Conservation (phyloP, 208 protist species). For the Strigomonas galati region DNA sequence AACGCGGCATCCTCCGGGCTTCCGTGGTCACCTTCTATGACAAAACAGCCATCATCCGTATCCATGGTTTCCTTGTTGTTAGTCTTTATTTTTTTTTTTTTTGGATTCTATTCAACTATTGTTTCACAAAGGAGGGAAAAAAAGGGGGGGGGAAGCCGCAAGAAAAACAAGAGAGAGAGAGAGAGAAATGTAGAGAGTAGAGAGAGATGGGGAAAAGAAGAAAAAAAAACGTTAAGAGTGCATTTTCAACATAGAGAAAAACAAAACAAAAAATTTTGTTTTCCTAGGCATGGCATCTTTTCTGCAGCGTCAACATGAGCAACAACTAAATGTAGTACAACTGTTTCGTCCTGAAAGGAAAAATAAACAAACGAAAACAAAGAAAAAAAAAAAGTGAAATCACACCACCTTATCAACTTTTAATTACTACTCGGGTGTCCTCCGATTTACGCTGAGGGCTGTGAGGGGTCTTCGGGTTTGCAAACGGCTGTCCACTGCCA, state of each 20-base stretch:
- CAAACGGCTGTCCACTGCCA: too few relatives aligned
- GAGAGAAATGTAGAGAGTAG: neutral
- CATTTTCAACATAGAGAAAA: neutral
- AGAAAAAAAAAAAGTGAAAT: too few relatives aligned
- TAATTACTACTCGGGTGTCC: too few relatives aligned
- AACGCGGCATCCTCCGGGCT: constrained; percentile 60
- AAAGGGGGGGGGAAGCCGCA: too few relatives aligned
- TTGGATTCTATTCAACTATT: neutral
- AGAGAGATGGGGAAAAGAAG: neutral
- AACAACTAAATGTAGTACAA: too few relatives aligned
- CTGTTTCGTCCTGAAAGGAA: too few relatives aligned
- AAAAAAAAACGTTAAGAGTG: neutral
- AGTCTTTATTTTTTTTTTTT: constrained; percentile 6
- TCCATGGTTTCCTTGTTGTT: constrained; percentile 32
- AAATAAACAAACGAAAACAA: too few relatives aligned
- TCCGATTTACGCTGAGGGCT: too few relatives aligned
- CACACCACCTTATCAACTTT: too few relatives aligned
- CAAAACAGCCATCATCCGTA: constrained; percentile 76
- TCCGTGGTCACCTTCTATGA: constrained; percentile 52
- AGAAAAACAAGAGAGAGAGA: neutral
- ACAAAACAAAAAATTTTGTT: neutral
- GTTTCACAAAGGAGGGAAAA: neutral
- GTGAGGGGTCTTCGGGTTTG: too few relatives aligned
- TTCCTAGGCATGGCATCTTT: too few relatives aligned
- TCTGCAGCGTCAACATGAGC: too few relatives aligned